A percentile compares a stretch with the other conserved stretches of the same genome.
These are phyloP conservation scores for Sphagnum magellanicum DNA, from an alignment of 228 moss, liverwort and hornwort genomes.

Conservation along the genomic window DNA sequence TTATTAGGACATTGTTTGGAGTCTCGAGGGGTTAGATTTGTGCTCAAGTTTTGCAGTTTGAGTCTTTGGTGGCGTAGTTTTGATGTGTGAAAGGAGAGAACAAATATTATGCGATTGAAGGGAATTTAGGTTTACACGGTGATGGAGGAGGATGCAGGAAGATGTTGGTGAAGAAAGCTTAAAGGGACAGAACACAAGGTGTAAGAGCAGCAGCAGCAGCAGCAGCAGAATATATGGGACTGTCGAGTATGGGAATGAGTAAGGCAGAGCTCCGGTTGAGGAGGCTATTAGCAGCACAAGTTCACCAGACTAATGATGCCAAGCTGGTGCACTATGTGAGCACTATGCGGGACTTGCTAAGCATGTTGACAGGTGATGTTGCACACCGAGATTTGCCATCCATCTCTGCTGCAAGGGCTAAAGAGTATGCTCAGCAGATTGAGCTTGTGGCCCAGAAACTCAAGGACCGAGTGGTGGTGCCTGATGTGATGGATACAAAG, in stretches of 20 bases:
- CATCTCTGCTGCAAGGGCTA: conserved; percentile 54
- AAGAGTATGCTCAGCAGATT: conserved; percentile 69
- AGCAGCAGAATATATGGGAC: not conserved
- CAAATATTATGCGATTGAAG: not conserved
- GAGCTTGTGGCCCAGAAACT: conserved; percentile 67
- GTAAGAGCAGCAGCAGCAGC: not conserved
- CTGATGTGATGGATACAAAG: not conserved
- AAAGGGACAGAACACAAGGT: not conserved
- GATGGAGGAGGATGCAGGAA: not conserved
- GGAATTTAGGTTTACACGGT: not conserved
- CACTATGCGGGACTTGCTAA: conserved; percentile 70
- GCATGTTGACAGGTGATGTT: conserved; percentile 63
- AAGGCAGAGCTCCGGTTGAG: conserved; percentile 67
- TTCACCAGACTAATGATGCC: conserved; percentile 51
- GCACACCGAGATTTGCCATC: conserved; percentile 45
- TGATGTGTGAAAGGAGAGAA: no score
- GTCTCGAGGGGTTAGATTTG: no score
- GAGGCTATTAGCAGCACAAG: conserved; percentile 49
- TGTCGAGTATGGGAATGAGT: conserved; percentile 49
- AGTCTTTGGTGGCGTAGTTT: no score
- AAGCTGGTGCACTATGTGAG: conserved; percentile 85
- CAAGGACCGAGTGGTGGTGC: conserved; percentile 15
- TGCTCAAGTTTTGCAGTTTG: no score
- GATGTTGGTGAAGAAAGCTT: not conserved
- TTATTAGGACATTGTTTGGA: no score